Base-by-base conservation (phyloP, 116 monocot genomes). In the Iris pallida region DNA sequence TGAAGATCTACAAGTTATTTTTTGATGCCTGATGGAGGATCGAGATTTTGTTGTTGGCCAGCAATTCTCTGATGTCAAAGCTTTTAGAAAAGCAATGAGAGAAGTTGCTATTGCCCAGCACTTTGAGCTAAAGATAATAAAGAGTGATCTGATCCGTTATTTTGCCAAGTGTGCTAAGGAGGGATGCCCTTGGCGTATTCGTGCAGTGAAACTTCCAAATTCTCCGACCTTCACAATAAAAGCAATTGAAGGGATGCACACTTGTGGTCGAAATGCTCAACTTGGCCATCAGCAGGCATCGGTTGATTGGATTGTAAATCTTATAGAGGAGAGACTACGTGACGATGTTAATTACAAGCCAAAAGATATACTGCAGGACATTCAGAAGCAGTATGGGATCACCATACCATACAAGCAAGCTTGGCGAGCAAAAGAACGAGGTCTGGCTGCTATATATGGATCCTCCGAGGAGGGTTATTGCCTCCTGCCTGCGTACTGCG, bases 331-430 rank as follows among this genome's bases (percentile, higher is more conserved):
- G 65, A 49, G 76, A 8, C 68, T 90, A 16, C 73, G 81, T 17
- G 63, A 76, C 41, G 71, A 90, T 77, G 71, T 81, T 10, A 90
- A 86, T 58, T 90, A 90, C 68, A 90, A 86, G 56, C 90, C 90
- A 46, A 90, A 81, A 45, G 90, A 90, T 70, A 90, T 86, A 59
- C 49, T 86, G 71, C 73, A 90, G 63, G 86, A 90, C 17, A 81
- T 90, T 61, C 83, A 90, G 20, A 85, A 80, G 49, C 77, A 85
- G 52, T 90, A 86, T 60, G 90, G 90, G 44, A 90, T 90, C 55
- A 90, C 78, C 2, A 83, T 90, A 68, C 90, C 90, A 17, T 90
- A 90, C 71, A 90, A 90, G 52, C 86, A 90, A 79, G 90, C 86
- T 44, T 90, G 90, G 90, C 62, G 90, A 65, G 90, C 90, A 1